Evolutionary conservation across 2,329 filamentous ascomycete genomes (phyloP).

Genomic region (Aphanocladium album): DNA sequence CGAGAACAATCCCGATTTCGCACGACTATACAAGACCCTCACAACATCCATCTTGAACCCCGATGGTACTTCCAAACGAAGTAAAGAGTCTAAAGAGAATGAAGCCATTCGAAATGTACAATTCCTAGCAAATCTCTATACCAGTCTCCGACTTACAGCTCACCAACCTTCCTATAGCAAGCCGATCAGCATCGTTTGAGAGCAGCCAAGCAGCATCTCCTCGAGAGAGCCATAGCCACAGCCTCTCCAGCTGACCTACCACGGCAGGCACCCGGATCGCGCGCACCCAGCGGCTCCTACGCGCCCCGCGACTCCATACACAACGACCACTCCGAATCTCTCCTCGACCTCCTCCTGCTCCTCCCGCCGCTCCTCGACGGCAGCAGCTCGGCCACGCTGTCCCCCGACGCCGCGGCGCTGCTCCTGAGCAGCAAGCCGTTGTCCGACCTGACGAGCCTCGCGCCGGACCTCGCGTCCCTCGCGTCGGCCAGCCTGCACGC

Average conservation of each 20-base stretch:
- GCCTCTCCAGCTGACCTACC: constrained; percentile 29
- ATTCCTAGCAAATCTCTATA: neutral
- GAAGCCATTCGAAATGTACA: constrained; percentile 45
- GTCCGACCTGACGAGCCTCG: constrained; percentile 33
- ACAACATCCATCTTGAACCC: constrained; percentile 50
- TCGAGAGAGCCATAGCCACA: constrained; percentile 45
- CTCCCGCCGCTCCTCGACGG: constrained; percentile 38
- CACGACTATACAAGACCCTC: constrained; percentile 49
- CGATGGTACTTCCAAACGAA: constrained; percentile 53
- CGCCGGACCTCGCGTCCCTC: constrained; percentile 37
- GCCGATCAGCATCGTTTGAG: constrained; percentile 44
- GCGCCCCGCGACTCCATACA: constrained; percentile 17
- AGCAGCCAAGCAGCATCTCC: constrained; percentile 45
- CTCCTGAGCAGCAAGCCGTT: constrained; percentile 41
- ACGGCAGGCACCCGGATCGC: neutral
- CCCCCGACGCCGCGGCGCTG: constrained; percentile 27
- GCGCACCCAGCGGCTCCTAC: constrained; percentile 8
- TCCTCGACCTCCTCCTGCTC: constrained; percentile 39
- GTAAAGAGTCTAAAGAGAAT: constrained; percentile 45
- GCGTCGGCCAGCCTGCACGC: constrained; percentile 39
- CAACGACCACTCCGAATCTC: constrained; percentile 2
- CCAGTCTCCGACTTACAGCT: neutral
- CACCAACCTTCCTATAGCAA: constrained; percentile 32
- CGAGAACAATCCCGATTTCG: constrained; percentile 54
- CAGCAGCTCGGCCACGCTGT: constrained; percentile 27